Evolutionary conservation across 2,329 filamentous ascomycete species (phyloP).

Genomic region (Coniochaeta sp.): DNA sequence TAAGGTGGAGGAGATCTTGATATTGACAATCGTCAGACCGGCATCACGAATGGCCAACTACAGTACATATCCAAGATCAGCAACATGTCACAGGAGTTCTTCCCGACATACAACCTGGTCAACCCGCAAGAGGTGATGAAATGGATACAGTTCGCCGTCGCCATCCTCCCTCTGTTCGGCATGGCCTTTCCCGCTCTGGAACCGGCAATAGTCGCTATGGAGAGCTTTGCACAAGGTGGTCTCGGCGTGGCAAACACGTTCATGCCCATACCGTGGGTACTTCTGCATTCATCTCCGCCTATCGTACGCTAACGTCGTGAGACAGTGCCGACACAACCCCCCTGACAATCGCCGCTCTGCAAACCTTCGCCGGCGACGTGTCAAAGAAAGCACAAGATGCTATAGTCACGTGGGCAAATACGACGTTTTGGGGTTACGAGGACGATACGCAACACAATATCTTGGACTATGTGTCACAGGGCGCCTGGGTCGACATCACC

Average conservation of each 20-base stretch:
- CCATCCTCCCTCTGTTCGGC: slow-evolving; percentile 1
- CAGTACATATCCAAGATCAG: slow-evolving; percentile 1
- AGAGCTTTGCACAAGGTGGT: background rate
- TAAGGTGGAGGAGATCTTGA: background rate
- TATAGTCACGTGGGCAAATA: background rate
- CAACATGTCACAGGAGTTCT: slow-evolving; percentile 2
- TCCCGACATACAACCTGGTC: background rate
- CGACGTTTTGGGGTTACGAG: slow-evolving; percentile 1
- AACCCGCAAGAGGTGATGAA: background rate
- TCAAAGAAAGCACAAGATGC: slow-evolving; percentile 2
- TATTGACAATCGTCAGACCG: background rate
- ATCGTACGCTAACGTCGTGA: background rate
- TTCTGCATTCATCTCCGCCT: background rate
- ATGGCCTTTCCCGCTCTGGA: background rate
- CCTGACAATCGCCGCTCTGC: background rate
- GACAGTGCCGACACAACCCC: background rate
- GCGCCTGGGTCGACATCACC: background rate
- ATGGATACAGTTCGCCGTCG: slow-evolving; percentile 1
- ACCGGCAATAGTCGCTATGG: background rate
- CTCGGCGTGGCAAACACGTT: background rate
- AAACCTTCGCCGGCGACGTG: background rate
- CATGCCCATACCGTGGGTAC: background rate
- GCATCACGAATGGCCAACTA: slow-evolving; percentile 1
- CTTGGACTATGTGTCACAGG: background rate
- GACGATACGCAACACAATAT: background rate